Evolutionary conservation across 164 flowering plant species (phyloP), one percentile per base, ranked within the genome.

Genomic region (Echeveria elegans): DNA sequence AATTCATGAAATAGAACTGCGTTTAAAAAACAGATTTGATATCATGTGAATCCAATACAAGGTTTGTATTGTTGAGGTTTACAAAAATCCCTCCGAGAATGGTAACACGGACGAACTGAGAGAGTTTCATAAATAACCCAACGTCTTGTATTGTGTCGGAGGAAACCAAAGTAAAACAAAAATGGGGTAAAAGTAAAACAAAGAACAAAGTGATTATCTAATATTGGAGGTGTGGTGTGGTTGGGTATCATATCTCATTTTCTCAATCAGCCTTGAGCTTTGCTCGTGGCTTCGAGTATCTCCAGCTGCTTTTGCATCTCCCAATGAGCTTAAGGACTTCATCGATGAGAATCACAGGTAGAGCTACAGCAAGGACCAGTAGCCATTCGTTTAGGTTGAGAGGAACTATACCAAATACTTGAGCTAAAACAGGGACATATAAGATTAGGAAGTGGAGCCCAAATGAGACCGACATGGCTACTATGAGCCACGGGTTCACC

Each of bases 311-410:
- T 0, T 79, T 83, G 69, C 78, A 75, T 62, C 96, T 74, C 18
- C 96, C 96, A 0, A 83, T 68, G 45, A 86, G 73, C 79, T 89
- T 89, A 60, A 89, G 82, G 63, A 89, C 70, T 69, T 89, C 93
- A 32, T 89, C 96, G 5, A 89, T 85, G 18, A 89, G 77, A 32
- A 89, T 83, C 34, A 87, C 93, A 0, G 96, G 96, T 0, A 83
- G 65, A 6, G 96, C 75, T 50, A 85, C 90, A 0, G 80, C 85
- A 69, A 89, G 48, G 18, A 89, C 91, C 74, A 89, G 65, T 14
- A 86, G 82, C 91, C 96, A 88, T 67, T 89, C 96, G 38, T 88
- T 89, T 52, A 86, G 66, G 76, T 87, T 89, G 34, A 89, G 86
- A n/a, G 96, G 96, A 48, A 89, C 93, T 24, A 89, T 88, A 18